Evolutionary conservation across 1,284 basidiomycete species (phyloP).

Genomic region (Austroboletus niveus): DNA sequence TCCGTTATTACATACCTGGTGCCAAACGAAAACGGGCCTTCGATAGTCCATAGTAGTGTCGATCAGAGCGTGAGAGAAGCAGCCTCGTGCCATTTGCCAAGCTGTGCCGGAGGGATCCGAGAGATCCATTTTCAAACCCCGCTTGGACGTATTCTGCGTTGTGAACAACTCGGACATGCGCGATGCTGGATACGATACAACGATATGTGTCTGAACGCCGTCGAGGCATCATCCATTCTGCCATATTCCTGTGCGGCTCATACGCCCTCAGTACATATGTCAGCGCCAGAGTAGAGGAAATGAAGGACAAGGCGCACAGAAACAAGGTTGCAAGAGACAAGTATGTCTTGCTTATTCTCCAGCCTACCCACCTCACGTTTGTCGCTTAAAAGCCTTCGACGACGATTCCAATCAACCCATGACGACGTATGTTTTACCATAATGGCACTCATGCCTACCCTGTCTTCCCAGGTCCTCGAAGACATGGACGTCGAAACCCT

Average conservation of each 20-base stretch:
- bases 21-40: no score
- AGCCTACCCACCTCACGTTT: slow-evolving; percentile 5
- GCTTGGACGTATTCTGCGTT: no score
- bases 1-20: no score
- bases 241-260: slow-evolving; percentile 55
- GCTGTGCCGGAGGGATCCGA: no score
- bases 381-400: slow-evolving; percentile 54
- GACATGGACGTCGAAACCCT: slow-evolving; percentile 84
- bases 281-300: slow-evolving; percentile 64
- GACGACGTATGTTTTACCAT: slow-evolving; percentile 82
- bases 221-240: slow-evolving; percentile 41
- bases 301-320: slow-evolving; percentile 63
- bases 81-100: no score
- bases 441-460: slow-evolving; percentile 75
- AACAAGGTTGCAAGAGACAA: slow-evolving; percentile 71
- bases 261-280: slow-evolving; percentile 74
- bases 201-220: slow-evolving; percentile 51
- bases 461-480: slow-evolving; percentile 68
- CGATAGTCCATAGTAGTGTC: no score
- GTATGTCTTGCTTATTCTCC: slow-evolving; percentile 44
- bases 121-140: no score
- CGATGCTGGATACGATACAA: slow-evolving; percentile 41
- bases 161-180: background rate
- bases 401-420: slow-evolving; percentile 80
- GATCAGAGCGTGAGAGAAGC: no score